Percentiles rank a stretch among this genome's conserved stretches.
These are phyloP conservation scores for Solanum chiquidenum DNA, from an alignment of 257 asterid genomes.

Conservation along the genomic window DNA sequence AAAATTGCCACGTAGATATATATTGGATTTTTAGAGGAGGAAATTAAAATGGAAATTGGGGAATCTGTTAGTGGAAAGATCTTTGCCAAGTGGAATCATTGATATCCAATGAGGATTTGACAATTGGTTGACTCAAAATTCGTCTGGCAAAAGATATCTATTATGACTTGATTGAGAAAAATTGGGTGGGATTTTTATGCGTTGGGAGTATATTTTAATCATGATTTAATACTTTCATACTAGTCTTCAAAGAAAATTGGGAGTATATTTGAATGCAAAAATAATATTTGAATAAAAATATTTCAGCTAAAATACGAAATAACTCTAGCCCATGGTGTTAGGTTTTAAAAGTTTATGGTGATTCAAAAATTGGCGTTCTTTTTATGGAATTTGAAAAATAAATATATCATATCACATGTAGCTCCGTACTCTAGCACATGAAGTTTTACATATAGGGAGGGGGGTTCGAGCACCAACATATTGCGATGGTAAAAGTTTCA, in stretches of 20 bases:
- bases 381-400: not conserved
- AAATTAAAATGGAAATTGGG: not conserved
- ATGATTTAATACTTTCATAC: too few relatives aligned
- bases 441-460: too few relatives aligned
- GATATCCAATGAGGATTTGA: slow-evolving; percentile 14
- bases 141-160: not conserved
- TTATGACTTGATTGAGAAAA: not conserved
- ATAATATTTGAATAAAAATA: not conserved
- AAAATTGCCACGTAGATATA: slow-evolving; percentile 2
- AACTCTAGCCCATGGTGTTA: not conserved
- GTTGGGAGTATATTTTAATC: not conserved
- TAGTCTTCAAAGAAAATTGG: too few relatives aligned
- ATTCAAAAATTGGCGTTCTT: not conserved
- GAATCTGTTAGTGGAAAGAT: not conserved
- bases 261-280: too few relatives aligned
- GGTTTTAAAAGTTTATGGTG: not conserved
- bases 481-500: not conserved
- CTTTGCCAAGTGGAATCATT: slow-evolving; percentile 14
- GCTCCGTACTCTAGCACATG: too few relatives aligned
- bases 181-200: not conserved
- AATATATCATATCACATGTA: too few relatives aligned
- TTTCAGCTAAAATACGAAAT: too few relatives aligned
- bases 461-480: too few relatives aligned
- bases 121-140: slow-evolving; percentile 1
- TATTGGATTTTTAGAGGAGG: not conserved